A percentile compares a stretch with the other conserved stretches of the same genome.
Conservation (phyloP, 768 basidiomycete species). For the Rubroboletus pulcherrimus region DNA sequence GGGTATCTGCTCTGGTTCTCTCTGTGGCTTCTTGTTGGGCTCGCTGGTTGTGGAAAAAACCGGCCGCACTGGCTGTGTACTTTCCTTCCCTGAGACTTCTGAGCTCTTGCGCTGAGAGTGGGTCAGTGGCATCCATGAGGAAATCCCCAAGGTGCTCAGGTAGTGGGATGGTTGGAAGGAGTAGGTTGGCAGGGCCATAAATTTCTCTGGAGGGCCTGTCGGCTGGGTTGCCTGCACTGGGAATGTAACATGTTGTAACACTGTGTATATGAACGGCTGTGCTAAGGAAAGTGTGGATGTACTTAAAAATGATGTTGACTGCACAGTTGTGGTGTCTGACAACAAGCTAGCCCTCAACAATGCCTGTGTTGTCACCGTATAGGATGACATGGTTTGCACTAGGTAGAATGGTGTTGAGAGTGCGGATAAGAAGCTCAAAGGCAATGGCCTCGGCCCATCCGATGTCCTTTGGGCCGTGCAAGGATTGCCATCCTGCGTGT, state of each 20-base stretch:
- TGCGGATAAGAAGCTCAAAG: background rate
- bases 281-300: background rate
- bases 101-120: background rate
- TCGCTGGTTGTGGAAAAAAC: fast-evolving
- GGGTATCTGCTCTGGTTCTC: background rate
- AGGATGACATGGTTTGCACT: background rate
- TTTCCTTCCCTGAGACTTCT: background rate
- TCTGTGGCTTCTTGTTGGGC: background rate
- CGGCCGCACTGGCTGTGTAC: background rate
- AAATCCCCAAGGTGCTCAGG: background rate
- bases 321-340: background rate
- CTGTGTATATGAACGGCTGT: no score
- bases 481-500: fast-evolving
- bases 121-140: background rate
- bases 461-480: background rate
- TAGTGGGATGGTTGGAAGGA: background rate
- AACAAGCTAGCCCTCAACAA: background rate
- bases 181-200: background rate
- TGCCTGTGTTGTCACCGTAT: background rate
- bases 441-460: background rate
- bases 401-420: background rate
- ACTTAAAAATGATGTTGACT: background rate
- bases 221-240: background rate
- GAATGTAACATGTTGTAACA: background rate
- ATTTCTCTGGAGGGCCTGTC: background rate